Base-by-base conservation (phyloP, 2,329 filamentous ascomycete genomes). In the Colletotrichum tabaci region DNA sequence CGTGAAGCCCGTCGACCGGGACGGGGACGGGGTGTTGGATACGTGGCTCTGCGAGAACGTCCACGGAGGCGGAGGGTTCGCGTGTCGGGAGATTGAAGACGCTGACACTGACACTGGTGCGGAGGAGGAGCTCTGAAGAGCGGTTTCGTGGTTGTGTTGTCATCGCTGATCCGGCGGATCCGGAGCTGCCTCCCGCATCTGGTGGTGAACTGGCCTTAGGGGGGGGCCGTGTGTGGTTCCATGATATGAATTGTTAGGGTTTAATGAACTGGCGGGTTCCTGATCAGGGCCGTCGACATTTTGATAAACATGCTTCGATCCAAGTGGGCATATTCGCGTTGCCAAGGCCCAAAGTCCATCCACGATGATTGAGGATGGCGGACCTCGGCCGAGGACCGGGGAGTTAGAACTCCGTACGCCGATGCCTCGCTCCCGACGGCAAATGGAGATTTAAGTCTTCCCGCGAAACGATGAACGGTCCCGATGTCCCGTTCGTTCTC, bases 11-110 rank as follows among this genome's bases (percentile, higher is more conserved):
- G 72, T 61, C 5, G 68, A 66, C 8, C 70, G 61, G 26, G 26
- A 4, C 4, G 3, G 26, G 6, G 76, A 73, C 38, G 40, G 67
- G 18, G 60, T 68, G 18, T 60, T 79, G 26, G 61, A 74, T 21
- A 71, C 56, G 13, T 80, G 77, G 76, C 73, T 76, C 44, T 80
- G 79, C 67, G 69, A 76, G 46, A 79, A 80, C 50, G 74, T 80
- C 0, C 63, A 77, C 23, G 67, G 56, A 4, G 46, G 63, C 15
- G 69, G 67, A 23, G 78, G 79, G 2, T 80, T 80, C 42, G 63
- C 46, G 5, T 80, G 79, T 47, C 61, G 61, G 21, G 64, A 64
- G 38, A 62, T 67, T 9, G 60, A 67, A 26, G 63, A 71, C 35
- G 38, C 10, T 6, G 10, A 3, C 40, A 8, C 30, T 30, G 30